Evolutionary conservation across 495 filamentous ascomycete species (phyloP).

Genomic region (Rusavskia elegans): DNA sequence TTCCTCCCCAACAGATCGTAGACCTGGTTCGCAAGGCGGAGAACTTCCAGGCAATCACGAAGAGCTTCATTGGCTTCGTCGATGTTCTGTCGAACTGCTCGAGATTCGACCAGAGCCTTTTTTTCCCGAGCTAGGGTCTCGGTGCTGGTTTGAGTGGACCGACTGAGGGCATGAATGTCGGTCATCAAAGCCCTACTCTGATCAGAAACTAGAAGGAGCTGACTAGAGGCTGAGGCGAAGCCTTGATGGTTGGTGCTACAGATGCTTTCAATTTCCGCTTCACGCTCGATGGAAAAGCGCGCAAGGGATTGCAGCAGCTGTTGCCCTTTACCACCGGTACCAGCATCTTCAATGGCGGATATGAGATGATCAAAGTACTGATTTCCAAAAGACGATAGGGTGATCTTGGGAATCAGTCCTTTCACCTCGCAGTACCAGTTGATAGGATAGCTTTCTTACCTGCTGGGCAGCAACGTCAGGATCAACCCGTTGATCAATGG

Average conservation of each 20-base stretch:
- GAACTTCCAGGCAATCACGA: constrained; percentile 77
- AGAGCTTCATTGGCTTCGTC: constrained; percentile 82
- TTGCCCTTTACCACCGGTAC: constrained; percentile 52
- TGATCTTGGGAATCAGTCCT: constrained; percentile 40
- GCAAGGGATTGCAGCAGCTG: constrained; percentile 64
- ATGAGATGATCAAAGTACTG: constrained; percentile 94
- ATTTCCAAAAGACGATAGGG: constrained; percentile 75
- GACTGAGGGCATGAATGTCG: constrained; percentile 85
- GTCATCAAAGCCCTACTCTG: constrained; percentile 73
- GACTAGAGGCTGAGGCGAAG: constrained; percentile 83
- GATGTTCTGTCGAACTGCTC: constrained; percentile 87
- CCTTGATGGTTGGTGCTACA: constrained; percentile 94
- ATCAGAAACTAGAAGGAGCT: constrained; percentile 76
- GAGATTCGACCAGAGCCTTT: constrained; percentile 77
- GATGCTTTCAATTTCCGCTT: constrained; percentile 84
- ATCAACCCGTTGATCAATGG: background rate
- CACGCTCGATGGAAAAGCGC: constrained; percentile 69
- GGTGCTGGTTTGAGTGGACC: constrained; percentile 89
- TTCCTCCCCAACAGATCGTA: constrained; percentile 80
- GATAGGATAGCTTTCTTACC: background rate
- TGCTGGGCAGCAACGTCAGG: background rate
- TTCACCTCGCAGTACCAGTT: no score
- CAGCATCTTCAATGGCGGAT: constrained; percentile 79
- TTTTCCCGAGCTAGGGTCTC: constrained; percentile 92
- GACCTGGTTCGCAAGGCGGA: constrained; percentile 86